Conservation (phyloP, 352 stramenopile species). For the Lagenidium giganteum region DNA sequence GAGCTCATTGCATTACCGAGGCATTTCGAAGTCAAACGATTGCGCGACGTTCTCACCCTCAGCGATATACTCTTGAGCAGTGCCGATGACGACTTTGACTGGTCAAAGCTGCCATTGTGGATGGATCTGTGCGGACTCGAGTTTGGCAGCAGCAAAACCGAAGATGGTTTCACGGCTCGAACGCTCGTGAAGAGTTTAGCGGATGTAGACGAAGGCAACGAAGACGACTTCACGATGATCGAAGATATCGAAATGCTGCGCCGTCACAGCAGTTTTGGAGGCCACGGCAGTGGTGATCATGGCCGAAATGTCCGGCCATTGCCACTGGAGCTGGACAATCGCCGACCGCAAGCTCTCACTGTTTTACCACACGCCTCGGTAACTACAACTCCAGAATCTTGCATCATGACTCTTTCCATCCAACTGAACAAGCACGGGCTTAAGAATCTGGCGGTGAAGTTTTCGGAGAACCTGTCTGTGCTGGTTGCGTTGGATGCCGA, state of each 20-base stretch:
- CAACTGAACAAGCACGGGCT: conserved; percentile 42
- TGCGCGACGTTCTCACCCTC: conserved; percentile 50
- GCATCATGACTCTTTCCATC: conserved; percentile 36
- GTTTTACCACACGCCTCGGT: conserved; percentile 38
- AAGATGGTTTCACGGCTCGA: not conserved
- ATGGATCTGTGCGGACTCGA: conserved; percentile 44
- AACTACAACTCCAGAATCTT: conserved; percentile 22
- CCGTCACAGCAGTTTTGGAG: conserved; percentile 47
- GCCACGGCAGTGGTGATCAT: conserved; percentile 20
- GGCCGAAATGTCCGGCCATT: conserved; percentile 26
- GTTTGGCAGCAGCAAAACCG: conserved; percentile 14
- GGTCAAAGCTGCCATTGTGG: conserved; percentile 46
- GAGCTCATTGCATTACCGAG: conserved; percentile 44
- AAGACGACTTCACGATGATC: conserved; percentile 59
- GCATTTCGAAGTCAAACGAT: conserved; percentile 51
- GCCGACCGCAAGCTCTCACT: conserved; percentile 29
- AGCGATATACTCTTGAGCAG: conserved; percentile 39
- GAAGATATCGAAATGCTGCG: conserved; percentile 49
- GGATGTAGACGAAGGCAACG: too few relatives aligned
- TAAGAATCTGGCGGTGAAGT: conserved; percentile 51
- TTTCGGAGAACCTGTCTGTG: conserved; percentile 62
- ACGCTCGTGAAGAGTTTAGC: conserved; percentile 9
- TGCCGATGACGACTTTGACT: conserved; percentile 25
- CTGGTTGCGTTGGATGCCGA: conserved; percentile 55
- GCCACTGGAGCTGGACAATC: conserved; percentile 25